These are phyloP conservation scores for Globisporangium radiosum DNA, from an alignment of 352 stramenopile species.

Conservation along the genomic window DNA sequence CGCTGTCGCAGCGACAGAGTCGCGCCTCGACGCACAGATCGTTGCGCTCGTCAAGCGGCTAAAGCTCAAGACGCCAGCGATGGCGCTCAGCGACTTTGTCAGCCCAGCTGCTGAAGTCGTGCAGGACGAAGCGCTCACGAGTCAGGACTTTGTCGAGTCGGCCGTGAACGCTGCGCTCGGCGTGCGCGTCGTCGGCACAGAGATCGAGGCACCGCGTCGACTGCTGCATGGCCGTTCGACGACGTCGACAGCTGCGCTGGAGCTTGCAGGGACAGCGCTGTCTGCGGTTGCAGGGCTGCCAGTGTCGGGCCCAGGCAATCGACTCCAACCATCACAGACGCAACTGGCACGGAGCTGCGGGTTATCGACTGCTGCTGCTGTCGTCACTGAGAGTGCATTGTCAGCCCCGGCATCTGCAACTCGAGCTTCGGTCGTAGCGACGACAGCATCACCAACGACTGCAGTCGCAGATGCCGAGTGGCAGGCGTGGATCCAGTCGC, in stretches of 20 bases:
- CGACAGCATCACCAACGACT: slow-evolving; percentile 2
- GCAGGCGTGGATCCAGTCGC: slow-evolving; percentile 38
- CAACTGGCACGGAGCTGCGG: too few species aligned
- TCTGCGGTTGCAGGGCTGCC: too few species aligned
- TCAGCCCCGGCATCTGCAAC: too few species aligned
- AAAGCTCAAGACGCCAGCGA: slow-evolving; percentile 29
- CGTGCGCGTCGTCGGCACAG: slow-evolving; percentile 25
- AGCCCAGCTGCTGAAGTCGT: slow-evolving; percentile 34
- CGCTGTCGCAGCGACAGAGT: slow-evolving; percentile 8
- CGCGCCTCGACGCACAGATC: slow-evolving; percentile 53
- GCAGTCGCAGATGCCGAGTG: slow-evolving; percentile 30
- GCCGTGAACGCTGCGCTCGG: slow-evolving; percentile 39
- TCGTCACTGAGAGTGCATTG: too few species aligned
- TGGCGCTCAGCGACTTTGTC: slow-evolving; percentile 51
- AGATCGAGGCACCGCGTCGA: slow-evolving; percentile 18
- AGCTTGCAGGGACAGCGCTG: neutral
- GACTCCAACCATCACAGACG: too few species aligned
- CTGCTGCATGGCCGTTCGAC: slow-evolving; percentile 5
- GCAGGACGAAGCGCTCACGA: slow-evolving; percentile 45
- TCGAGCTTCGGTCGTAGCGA: too few species aligned
- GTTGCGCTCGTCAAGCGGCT: slow-evolving; percentile 39
- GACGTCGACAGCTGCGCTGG: neutral
- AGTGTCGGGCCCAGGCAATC: too few species aligned
- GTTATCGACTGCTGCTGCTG: too few species aligned
- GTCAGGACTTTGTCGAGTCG: slow-evolving; percentile 66